Evolutionary conservation across 768 basidiomycete species (phyloP).

Genomic region (Lactarius indigo): DNA sequence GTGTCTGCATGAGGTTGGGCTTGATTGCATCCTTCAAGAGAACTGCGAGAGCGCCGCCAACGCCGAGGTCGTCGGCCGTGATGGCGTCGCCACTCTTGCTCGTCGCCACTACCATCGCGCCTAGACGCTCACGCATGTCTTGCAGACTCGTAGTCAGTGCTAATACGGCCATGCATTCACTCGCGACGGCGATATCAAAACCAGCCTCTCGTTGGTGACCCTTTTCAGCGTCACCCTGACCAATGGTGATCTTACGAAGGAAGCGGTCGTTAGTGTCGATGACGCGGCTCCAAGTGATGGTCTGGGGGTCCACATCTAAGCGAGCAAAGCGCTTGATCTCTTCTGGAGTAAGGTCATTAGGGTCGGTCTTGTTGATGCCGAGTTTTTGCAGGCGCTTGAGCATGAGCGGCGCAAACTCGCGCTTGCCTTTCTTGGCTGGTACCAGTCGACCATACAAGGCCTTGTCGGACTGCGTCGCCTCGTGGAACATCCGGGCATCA

Average conservation of each 20-base stretch:
- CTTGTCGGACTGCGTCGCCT: conserved; percentile 94
- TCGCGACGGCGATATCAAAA: conserved; percentile 96
- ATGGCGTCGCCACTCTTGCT: conserved; percentile 87
- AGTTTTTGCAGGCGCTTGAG: conserved; percentile 92
- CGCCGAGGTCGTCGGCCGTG: conserved; percentile 95
- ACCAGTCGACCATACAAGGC: conserved; percentile 90
- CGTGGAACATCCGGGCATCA: conserved; percentile 97
- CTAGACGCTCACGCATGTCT: conserved; percentile 91
- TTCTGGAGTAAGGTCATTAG: conserved; percentile 87
- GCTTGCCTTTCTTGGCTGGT: conserved; percentile 88
- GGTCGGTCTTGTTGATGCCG: conserved; percentile 91
- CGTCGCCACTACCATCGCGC: conserved; percentile 95
- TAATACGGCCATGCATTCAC: conserved; percentile 97
- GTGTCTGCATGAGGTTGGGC: conserved; percentile 97
- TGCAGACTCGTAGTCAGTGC: conserved; percentile 82
- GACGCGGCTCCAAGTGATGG: conserved; percentile 98
- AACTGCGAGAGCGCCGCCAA: conserved; percentile 91
- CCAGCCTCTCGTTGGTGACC: conserved; percentile 86
- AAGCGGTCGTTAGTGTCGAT: conserved; percentile 96
- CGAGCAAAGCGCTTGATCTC: conserved; percentile 89
- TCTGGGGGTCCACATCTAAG: conserved; percentile 84
- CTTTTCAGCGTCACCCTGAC: conserved; percentile 86
- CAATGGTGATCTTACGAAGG: conserved; percentile 89
- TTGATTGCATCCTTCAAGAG: conserved; percentile 99
- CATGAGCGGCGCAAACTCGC: conserved; percentile 95